Evolutionary conservation across 495 filamentous ascomycete species (phyloP).

Genomic region (Podospora tetraspora): DNA sequence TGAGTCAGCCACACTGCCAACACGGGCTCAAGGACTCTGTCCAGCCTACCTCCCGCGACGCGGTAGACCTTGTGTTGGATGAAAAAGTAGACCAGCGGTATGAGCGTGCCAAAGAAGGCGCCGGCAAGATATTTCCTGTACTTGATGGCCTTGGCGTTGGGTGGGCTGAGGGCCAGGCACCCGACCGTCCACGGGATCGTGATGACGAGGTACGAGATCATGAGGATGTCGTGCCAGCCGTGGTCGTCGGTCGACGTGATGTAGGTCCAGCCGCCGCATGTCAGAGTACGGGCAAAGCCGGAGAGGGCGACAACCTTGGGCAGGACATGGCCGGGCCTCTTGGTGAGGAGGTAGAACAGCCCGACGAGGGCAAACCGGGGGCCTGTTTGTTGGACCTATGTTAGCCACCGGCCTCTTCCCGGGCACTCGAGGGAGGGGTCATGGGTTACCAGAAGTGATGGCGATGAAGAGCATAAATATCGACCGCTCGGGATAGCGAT

Average conservation of each 20-base stretch:
- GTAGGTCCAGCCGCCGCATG: slow-evolving; percentile 98
- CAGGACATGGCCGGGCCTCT: slow-evolving; percentile 63
- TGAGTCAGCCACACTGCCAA: slow-evolving; percentile 7
- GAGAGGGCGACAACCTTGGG: slow-evolving; percentile 77
- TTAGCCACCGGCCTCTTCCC: background rate
- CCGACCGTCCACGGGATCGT: slow-evolving; percentile 95
- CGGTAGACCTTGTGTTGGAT: slow-evolving; percentile 98
- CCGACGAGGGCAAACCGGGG: slow-evolving; percentile 89
- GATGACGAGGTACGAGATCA: slow-evolving; percentile 95
- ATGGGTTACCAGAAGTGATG: slow-evolving; percentile 72
- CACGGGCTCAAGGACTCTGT: background rate
- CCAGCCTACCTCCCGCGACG: slow-evolving; percentile 76
- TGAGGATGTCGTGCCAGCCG: slow-evolving; percentile 98
- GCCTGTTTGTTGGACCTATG: slow-evolving; percentile 41
- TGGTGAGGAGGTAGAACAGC: slow-evolving; percentile 87
- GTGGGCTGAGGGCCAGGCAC: slow-evolving; percentile 82
- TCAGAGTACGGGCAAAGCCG: slow-evolving; percentile 83
- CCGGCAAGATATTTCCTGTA: slow-evolving; percentile 81
- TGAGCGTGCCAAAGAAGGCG: slow-evolving; percentile 83
- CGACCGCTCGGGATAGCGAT: slow-evolving; percentile 93
- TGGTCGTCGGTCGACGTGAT: slow-evolving; percentile 98
- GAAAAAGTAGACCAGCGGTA: slow-evolving; percentile 93
- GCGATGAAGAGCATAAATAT: slow-evolving; percentile 97
- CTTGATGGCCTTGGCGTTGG: slow-evolving; percentile 76
- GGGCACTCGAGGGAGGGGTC: slow-evolving; percentile 48